Evolutionary conservation across 2,329 filamentous ascomycete species (phyloP).

Genomic region (Pseudodiploospora longispora): DNA sequence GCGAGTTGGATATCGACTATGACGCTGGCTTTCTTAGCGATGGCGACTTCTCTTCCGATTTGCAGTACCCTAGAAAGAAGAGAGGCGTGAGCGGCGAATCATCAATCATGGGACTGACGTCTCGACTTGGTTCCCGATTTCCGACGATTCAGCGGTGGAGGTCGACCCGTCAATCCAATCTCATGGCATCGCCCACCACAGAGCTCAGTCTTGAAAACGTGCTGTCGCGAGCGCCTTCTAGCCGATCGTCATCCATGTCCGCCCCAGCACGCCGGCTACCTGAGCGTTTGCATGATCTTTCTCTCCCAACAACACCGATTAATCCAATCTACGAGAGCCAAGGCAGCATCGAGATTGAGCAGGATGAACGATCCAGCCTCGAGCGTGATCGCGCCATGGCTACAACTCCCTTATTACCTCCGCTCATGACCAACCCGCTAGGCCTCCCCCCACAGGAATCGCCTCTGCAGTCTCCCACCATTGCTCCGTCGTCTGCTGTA

Average conservation of each 20-base stretch:
- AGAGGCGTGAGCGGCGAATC: constrained; percentile 45
- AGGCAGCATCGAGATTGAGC: constrained; percentile 36
- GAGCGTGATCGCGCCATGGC: constrained; percentile 55
- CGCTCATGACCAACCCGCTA: constrained; percentile 58
- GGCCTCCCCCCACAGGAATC: constrained; percentile 57
- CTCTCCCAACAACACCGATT: constrained; percentile 53
- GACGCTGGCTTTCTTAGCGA: constrained; percentile 61
- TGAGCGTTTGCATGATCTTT: constrained; percentile 41
- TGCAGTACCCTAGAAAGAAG: constrained; percentile 43
- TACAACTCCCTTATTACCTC: constrained; percentile 78
- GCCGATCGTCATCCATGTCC: constrained; percentile 72
- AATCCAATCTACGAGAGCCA: constrained; percentile 54
- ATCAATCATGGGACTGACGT: constrained; percentile 52
- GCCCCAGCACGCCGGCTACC: constrained; percentile 41
- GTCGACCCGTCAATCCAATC: constrained; percentile 35
- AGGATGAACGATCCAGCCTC: constrained; percentile 37
- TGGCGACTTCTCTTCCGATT: constrained; percentile 43
- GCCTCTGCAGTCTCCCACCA: constrained; percentile 76
- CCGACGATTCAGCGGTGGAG: constrained; percentile 45
- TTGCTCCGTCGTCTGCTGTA: constrained; percentile 46
- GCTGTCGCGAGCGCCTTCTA: constrained; percentile 61
- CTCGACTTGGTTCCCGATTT: constrained; percentile 57
- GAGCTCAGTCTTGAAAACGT: constrained; percentile 77
- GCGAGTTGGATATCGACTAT: constrained; percentile 48
- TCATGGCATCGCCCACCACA: constrained; percentile 57